A percentile compares a stretch with the other conserved stretches of the same genome.
Evolutionary conservation across 2,329 filamentous ascomycete species (phyloP).

Genomic region (Fusarium robinianum): DNA sequence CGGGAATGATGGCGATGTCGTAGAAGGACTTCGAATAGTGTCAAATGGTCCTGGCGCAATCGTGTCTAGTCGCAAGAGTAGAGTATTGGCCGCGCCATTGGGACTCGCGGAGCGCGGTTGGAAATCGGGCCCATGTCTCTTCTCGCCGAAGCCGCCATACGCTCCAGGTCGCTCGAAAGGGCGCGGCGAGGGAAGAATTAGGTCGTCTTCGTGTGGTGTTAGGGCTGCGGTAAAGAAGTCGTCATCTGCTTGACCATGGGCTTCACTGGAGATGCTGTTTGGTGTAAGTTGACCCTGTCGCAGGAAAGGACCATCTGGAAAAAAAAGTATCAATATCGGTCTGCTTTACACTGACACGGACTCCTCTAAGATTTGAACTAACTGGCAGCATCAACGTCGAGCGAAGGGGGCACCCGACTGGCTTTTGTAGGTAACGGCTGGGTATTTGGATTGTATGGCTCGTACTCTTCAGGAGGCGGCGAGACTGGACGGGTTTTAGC

Average conservation of each 20-base stretch:
- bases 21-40: slow-evolving; percentile 45
- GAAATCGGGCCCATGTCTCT: slow-evolving; percentile 35
- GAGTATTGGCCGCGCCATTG: slow-evolving; percentile 35
- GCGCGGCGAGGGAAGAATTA: slow-evolving; percentile 45
- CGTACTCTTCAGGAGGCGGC: slow-evolving; percentile 43
- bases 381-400: slow-evolving; percentile 61
- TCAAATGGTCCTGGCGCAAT: slow-evolving; percentile 72
- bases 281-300: slow-evolving; percentile 66
- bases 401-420: slow-evolving; percentile 49
- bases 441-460: slow-evolving; percentile 37
- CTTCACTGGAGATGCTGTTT: slow-evolving; percentile 63
- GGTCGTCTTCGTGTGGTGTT: slow-evolving; percentile 50
- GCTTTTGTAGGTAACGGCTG: slow-evolving; percentile 43
- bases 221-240: slow-evolving; percentile 51
- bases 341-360: not conserved
- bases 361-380: slow-evolving; percentile 34
- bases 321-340: slow-evolving; percentile 33
- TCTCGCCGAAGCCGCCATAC: slow-evolving; percentile 53
- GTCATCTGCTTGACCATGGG: slow-evolving; percentile 56
- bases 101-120: slow-evolving; percentile 33
- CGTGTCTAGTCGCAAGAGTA: slow-evolving; percentile 66
- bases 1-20: slow-evolving; percentile 42
- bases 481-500: slow-evolving; percentile 38
- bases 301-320: slow-evolving; percentile 57
- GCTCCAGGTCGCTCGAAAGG: slow-evolving; percentile 50